phyloP scores from a whole-genome alignment of 352 stramenopile species.

The Blastocystis sp. region DNA sequence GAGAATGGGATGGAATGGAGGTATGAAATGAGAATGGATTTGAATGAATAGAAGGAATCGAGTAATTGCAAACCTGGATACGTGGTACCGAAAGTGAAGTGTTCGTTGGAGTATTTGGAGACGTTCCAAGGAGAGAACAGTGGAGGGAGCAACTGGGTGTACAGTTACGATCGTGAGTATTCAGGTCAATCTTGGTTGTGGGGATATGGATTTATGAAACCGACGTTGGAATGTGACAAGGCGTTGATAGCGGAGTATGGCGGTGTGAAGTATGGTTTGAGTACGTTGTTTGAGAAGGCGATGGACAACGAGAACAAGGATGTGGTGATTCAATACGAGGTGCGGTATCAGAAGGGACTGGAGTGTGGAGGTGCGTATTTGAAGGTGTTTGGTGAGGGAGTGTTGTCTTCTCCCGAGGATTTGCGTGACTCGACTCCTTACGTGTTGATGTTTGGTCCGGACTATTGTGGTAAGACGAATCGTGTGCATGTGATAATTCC shows the following conservation, averaged over 20 bases:
- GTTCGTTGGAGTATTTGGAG: constrained; percentile 27
- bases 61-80: background rate
- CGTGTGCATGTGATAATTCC: constrained; percentile 85
- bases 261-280: constrained; percentile 1
- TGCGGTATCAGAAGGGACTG: constrained; percentile 78
- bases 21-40: too few relatives aligned
- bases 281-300: constrained; percentile 12
- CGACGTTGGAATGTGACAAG: constrained; percentile 38
- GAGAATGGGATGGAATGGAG: too few relatives aligned
- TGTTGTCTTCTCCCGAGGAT: constrained; percentile 55
- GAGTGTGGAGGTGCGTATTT: constrained; percentile 81
- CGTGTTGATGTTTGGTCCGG: constrained; percentile 85
- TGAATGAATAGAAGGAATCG: background rate
- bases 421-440: constrained; percentile 77
- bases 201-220: constrained; percentile 31
- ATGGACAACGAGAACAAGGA: constrained; percentile 62
- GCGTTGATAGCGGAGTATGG: background rate
- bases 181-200: background rate
- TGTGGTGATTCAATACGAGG: constrained; percentile 83
- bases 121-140: constrained; percentile 37
- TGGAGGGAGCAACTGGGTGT: constrained; percentile 5
- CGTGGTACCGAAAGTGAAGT: background rate
- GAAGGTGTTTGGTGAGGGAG: constrained; percentile 75
- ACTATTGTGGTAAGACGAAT: constrained; percentile 81
- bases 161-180: constrained; percentile 25